A percentile compares a stretch with the other conserved stretches of the same genome.
These are phyloP conservation scores for Umbelopsis vinacea DNA, from an alignment of 192 early-diverging fungal species.

Conservation along the genomic window DNA sequence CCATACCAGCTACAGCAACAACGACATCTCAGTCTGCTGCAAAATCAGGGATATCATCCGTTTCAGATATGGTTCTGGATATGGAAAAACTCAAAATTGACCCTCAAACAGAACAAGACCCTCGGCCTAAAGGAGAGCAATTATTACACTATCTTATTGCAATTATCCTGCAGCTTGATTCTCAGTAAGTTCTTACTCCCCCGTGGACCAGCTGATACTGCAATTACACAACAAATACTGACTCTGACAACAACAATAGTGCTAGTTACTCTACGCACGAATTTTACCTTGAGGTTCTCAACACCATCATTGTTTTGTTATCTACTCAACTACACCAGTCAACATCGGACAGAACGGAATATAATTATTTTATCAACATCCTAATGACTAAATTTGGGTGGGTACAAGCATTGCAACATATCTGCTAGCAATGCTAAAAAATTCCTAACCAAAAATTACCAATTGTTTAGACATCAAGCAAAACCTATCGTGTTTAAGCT, in stretches of 20 bases:
- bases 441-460: too few species aligned
- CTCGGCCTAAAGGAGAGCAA: constrained; percentile 58
- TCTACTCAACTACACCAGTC: constrained; percentile 65
- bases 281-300: constrained; percentile 69
- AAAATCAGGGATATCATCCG: constrained; percentile 19
- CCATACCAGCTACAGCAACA: neutral
- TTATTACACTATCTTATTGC: constrained; percentile 58
- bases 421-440: too few species aligned
- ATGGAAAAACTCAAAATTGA: constrained; percentile 49
- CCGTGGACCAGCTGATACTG: neutral
- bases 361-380: constrained; percentile 72
- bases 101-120: constrained; percentile 43
- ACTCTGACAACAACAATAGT: constrained; percentile 27
- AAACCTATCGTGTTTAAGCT: constrained; percentile 58
- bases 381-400: constrained; percentile 63
- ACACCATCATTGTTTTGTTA: constrained; percentile 62
- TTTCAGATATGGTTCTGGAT: constrained; percentile 42
- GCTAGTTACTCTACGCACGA: constrained; percentile 59
- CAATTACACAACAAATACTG: neutral
- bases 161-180: constrained; percentile 58
- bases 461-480: constrained; percentile 54
- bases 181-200: constrained; percentile 45
- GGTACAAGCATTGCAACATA: neutral
- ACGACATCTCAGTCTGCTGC: neutral
- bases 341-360: constrained; percentile 38